phyloP scores from a whole-genome alignment of 345 rosid genomes.

The Arabis hirsuta region DNA sequence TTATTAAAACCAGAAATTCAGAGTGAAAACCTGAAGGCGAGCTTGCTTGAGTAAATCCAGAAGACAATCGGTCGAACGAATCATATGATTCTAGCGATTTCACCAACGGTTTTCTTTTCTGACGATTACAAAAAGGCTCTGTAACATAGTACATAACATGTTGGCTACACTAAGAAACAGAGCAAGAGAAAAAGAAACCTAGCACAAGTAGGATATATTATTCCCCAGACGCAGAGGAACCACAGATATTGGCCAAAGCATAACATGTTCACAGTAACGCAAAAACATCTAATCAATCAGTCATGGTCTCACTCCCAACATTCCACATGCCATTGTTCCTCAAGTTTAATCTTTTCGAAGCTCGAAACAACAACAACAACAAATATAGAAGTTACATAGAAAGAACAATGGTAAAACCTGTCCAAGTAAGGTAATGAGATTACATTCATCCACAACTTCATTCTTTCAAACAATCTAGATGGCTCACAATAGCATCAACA shows the following conservation, averaged over 20 bases:
- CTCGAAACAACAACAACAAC: neutral
- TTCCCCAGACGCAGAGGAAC: conserved; percentile 29
- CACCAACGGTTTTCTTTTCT: neutral
- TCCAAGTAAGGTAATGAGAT: conserved; percentile 6
- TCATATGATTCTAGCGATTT: neutral
- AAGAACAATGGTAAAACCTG: conserved; percentile 13
- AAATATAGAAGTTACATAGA: conserved; percentile 17
- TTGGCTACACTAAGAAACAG: conserved; percentile 31
- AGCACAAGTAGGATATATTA: conserved; percentile 16
- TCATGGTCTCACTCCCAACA: conserved; percentile 37
- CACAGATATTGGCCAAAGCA: conserved; percentile 30
- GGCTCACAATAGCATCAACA: conserved; percentile 7
- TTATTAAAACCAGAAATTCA: conserved; percentile 19
- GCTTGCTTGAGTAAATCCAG: conserved; percentile 10
- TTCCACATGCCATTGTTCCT: conserved; percentile 37
- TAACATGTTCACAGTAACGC: conserved; percentile 31
- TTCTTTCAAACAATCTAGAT: conserved; percentile 9
- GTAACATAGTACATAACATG: conserved; percentile 37
- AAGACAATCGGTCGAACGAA: neutral
- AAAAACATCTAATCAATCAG: conserved; percentile 41
- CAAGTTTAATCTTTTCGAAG: neutral
- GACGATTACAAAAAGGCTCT: conserved; percentile 20
- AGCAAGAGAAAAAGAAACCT: conserved; percentile 23
- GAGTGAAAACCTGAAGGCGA: conserved; percentile 16
- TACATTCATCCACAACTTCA: conserved; percentile 13